Base-by-base conservation (phyloP, 495 filamentous ascomycete species). In the Friedmanniomyces simplex region DNA sequence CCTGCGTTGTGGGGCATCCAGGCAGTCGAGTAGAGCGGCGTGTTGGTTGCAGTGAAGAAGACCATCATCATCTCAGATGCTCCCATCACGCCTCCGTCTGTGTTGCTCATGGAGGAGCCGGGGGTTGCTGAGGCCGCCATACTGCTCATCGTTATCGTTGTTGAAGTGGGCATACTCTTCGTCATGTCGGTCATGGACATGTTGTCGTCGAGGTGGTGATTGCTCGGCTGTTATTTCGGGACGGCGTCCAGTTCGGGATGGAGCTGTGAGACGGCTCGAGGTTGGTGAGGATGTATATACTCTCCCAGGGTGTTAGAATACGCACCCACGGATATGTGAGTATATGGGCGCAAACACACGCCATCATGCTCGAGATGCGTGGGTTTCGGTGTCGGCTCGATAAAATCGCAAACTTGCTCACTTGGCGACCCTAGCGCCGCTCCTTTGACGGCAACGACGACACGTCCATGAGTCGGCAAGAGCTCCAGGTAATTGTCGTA, bases 1-100 rank as follows among this genome's bases (percentile, higher is more conserved):
- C 84, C 86, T 0, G 77, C 74, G 20, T 70, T 80, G 7, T 63
- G 72, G 8, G 91, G 91, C 1, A 81, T 83, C 89, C 89, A 96
- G 30, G 70, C 58, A 0, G 71, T 63, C 7, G 87, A 85, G 76
- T 80, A 95, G 60, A 96, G 81, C 0, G 89, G 76, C 0, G 87
- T 90, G n/a, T n/a, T n/a, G n/a, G 55, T 82, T 55, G 74, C 67
- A 61, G 78, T 82, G 55, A 78, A 80, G 75, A 95, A 95, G 66
- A 71, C 73, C 25, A 58, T 61, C 2, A 53, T 45, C 41, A 60
- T 59, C 42, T 46, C 59, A 34, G 55, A 58, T 24, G 55, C 54
- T 18, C 14, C 24, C 54, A 54, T 54, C 22, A 47, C 22, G 37
- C 42, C 60, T 22, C 8, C 8, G 46, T 30, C 48, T 54, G 58